These are phyloP conservation scores for Arachnopeziza araneosa DNA, from an alignment of 2,329 filamentous ascomycete genomes.

Conservation along the genomic window DNA sequence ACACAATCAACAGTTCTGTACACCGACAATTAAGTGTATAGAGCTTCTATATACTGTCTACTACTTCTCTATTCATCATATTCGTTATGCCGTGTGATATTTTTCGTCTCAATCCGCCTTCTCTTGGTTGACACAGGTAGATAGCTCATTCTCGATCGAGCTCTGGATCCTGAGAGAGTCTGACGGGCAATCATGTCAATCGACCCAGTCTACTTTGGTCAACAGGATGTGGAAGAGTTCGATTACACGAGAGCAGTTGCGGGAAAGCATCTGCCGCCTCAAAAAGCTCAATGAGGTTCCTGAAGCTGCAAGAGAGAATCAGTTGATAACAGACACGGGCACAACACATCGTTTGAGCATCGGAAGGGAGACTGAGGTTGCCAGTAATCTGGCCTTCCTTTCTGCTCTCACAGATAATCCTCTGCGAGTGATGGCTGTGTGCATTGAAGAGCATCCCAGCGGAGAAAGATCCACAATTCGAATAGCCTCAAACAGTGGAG, in stretches of 20 bases:
- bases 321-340: background rate
- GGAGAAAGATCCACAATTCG: constrained; percentile 17
- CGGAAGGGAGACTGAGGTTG: constrained; percentile 21
- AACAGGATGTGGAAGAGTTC: background rate
- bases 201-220: background rate
- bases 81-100: no score
- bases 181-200: background rate
- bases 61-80: no score
- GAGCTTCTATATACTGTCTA: no score
- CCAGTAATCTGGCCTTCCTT: constrained; percentile 22
- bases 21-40: no score
- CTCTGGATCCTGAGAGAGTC: no score
- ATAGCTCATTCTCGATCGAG: no score
- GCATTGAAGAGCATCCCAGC: constrained; percentile 21
- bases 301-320: background rate
- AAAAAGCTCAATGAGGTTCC: background rate
- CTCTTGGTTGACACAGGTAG: no score
- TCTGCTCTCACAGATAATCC: constrained; percentile 16
- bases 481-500: constrained; percentile 21
- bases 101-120: no score
- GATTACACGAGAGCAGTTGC: background rate
- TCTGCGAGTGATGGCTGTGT: constrained; percentile 20
- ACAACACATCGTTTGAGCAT: constrained; percentile 9
- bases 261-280: background rate
- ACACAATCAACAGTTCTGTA: no score